Evolutionary conservation across 352 stramenopile genomes (phyloP).

Genomic region (Phytopythium helicoides): DNA sequence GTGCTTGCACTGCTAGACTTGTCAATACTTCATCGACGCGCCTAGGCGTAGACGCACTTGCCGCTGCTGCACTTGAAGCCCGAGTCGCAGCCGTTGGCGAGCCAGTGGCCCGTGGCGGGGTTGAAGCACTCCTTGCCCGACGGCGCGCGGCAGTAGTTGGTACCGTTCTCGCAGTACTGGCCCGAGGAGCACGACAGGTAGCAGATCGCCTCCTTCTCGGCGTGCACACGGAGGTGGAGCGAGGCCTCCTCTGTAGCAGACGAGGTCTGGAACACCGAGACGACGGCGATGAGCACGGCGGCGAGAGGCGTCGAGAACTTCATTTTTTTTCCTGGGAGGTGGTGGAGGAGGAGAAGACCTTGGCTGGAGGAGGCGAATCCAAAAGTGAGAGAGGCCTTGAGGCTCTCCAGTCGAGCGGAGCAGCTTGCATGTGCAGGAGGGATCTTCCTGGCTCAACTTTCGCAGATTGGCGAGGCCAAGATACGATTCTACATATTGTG

Average conservation of each 20-base stretch:
- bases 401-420: not conserved
- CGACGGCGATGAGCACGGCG: not conserved
- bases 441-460: too few species aligned
- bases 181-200: constrained; percentile 15
- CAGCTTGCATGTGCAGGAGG: not conserved
- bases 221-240: constrained; percentile 18
- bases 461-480: too few species aligned
- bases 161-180: constrained; percentile 35
- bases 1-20: not conserved
- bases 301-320: constrained; percentile 4
- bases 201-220: constrained; percentile 11
- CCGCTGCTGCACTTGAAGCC: constrained; percentile 25
- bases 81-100: constrained; percentile 15
- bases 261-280: constrained; percentile 14
- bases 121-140: constrained; percentile 30
- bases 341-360: not conserved
- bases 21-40: not conserved
- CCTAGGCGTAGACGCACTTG: constrained; percentile 24
- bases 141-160: constrained; percentile 16
- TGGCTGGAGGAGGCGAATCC: not conserved
- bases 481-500: too few species aligned
- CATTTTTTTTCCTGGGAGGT: not conserved
- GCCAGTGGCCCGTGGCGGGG: constrained; percentile 18
- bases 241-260: constrained; percentile 19
- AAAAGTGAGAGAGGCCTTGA: constrained; percentile 1